Evolutionary conservation across 2,329 filamentous ascomycete species (phyloP).

Genomic region (Clonostachys solani): DNA sequence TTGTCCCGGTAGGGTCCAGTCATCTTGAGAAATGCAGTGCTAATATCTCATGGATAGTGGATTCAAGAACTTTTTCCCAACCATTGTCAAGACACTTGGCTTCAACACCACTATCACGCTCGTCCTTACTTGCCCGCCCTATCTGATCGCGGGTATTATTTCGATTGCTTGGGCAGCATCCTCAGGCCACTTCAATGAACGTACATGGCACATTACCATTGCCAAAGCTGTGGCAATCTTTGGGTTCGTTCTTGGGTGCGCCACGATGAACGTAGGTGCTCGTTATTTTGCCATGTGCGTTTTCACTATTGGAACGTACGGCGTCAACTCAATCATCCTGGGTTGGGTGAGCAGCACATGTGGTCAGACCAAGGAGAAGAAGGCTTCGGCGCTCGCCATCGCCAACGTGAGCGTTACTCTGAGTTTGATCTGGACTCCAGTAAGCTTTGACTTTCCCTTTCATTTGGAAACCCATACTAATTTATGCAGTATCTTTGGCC

Average conservation of each 20-base stretch:
- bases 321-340: slow-evolving; percentile 28
- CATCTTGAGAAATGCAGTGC: no score
- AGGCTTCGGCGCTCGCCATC: slow-evolving; percentile 26
- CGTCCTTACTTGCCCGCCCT: slow-evolving; percentile 32
- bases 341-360: slow-evolving; percentile 28
- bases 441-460: neutral
- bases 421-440: slow-evolving; percentile 9
- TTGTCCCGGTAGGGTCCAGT: no score
- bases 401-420: slow-evolving; percentile 10
- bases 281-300: slow-evolving; percentile 20
- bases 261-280: slow-evolving; percentile 21
- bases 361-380: slow-evolving; percentile 33
- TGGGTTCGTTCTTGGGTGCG: slow-evolving; percentile 9
- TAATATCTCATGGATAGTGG: slow-evolving; percentile 25
- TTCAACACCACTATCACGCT: slow-evolving; percentile 35
- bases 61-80: slow-evolving; percentile 26
- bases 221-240: slow-evolving; percentile 30
- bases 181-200: slow-evolving; percentile 39
- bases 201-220: slow-evolving; percentile 39
- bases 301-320: slow-evolving; percentile 18
- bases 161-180: slow-evolving; percentile 20
- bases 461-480: neutral
- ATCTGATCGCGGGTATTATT: slow-evolving; percentile 6
- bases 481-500: slow-evolving; percentile 26
- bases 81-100: slow-evolving; percentile 20